Evolutionary conservation across 1,139 yeast genomes (phyloP).

Genomic region (Zygosaccharomyces pseudobailii): DNA sequence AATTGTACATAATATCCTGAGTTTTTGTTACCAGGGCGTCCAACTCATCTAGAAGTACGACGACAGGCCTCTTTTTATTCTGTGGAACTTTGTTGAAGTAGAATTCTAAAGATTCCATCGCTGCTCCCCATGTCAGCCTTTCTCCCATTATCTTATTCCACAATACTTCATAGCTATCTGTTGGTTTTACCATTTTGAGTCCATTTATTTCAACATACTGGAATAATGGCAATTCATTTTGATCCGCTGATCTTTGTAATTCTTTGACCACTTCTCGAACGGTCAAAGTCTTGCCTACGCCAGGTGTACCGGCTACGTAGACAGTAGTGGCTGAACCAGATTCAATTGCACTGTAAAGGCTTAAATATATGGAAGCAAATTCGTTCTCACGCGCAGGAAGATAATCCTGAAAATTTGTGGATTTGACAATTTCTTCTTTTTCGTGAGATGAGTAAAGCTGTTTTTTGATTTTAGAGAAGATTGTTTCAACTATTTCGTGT

Average conservation of each 20-base stretch:
- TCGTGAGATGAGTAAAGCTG: conserved; percentile 33
- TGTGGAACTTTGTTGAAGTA: conserved; percentile 41
- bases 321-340: conserved; percentile 76
- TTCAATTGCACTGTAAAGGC: conserved; percentile 70
- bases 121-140: conserved; percentile 57
- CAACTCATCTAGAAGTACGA: conserved; percentile 83
- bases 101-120: conserved; percentile 53
- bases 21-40: conserved; percentile 86
- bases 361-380: conserved; percentile 65
- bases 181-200: conserved; percentile 76
- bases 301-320: conserved; percentile 95
- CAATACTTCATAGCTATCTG: conserved; percentile 74
- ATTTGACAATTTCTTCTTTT: conserved; percentile 30
- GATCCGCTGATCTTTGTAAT: conserved; percentile 43
- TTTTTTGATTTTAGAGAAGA: conserved; percentile 33
- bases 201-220: conserved; percentile 87
- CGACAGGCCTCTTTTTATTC: conserved; percentile 43
- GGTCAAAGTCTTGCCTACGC: conserved; percentile 96
- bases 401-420: conserved; percentile 27
- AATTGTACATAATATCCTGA: conserved; percentile 89
- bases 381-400: conserved; percentile 90
- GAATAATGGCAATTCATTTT: conserved; percentile 53
- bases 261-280: conserved; percentile 79
- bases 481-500: conserved; percentile 31
- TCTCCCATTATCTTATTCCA: conserved; percentile 74